phyloP scores from a whole-genome alignment of 768 basidiomycete species.

The Gloeophyllum trabeum region DNA sequence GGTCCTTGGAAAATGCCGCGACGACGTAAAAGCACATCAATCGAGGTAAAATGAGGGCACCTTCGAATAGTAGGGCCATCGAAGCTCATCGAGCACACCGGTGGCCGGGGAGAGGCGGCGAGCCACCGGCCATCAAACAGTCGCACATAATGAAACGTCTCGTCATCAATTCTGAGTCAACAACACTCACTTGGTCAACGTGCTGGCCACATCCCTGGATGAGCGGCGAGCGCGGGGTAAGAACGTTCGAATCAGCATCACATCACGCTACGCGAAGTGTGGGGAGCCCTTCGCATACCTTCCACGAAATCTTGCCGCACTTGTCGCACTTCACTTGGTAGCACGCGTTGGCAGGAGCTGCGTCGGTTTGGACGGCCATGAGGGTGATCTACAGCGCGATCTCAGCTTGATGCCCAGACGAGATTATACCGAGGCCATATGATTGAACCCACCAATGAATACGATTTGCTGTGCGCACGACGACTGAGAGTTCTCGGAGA shows the following conservation, averaged over 20 bases:
- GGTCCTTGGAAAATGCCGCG: not conserved
- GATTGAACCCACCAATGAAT: no score
- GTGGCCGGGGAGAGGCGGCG: not conserved
- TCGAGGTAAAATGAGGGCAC: not conserved
- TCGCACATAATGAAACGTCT: not conserved
- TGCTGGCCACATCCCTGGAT: conserved; percentile 63
- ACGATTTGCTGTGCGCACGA: no score
- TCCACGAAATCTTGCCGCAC: conserved; percentile 67
- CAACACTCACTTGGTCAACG: conserved; percentile 42
- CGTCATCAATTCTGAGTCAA: not conserved
- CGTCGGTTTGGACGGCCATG: no score
- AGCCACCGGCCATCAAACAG: not conserved
- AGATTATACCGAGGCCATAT: no score
- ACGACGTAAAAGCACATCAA: not conserved
- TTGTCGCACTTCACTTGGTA: conserved; percentile 41
- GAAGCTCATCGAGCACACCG: not conserved
- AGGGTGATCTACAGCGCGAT: no score
- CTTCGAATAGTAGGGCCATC: not conserved
- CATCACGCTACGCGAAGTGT: not conserved
- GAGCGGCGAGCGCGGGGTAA: conserved; percentile 4
- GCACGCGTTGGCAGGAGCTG: conserved; percentile 41
- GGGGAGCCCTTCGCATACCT: conserved; percentile 28
- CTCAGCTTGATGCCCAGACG: no score
- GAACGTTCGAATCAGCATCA: not conserved
- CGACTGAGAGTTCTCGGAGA: no score